Percentiles rank a stretch among this genome's conserved stretches.
Evolutionary conservation across 2,329 filamentous ascomycete genomes (phyloP).

Genomic region (Orbilia blumenaviensis): DNA sequence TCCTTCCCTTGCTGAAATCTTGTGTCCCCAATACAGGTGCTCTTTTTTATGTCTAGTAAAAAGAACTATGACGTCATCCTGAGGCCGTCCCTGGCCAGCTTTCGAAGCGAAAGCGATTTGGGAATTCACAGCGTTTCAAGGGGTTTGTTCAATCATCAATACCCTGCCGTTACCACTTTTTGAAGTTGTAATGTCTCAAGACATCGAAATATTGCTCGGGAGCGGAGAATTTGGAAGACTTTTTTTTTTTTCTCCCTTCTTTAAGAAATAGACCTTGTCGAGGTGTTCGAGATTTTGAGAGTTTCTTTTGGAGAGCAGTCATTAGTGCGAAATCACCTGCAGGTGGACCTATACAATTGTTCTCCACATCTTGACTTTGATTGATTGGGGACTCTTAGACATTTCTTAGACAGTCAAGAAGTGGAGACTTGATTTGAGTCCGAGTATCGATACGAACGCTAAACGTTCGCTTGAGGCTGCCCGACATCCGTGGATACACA

Average conservation of each 20-base stretch:
- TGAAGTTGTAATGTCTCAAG: conserved; percentile 33
- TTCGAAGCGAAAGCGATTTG: conserved; percentile 40
- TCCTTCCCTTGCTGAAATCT: conserved; percentile 5
- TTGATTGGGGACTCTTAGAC: background rate
- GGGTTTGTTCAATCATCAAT: conserved; percentile 44
- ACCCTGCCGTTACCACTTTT: conserved; percentile 16
- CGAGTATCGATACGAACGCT: conserved; percentile 28
- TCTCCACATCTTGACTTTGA: conserved; percentile 1
- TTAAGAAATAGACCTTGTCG: background rate
- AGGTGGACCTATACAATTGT: background rate
- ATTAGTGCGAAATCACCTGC: background rate
- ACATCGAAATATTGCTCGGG: conserved; percentile 25
- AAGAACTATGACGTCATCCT: conserved; percentile 29
- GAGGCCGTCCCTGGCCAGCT: conserved; percentile 6
- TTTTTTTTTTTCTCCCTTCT: too few relatives aligned
- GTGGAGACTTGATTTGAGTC: background rate
- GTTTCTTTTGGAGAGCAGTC: conserved; percentile 3
- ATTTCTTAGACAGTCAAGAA: background rate
- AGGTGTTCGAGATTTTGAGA: conserved; percentile 5
- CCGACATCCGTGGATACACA: conserved; percentile 45
- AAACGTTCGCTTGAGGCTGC: conserved; percentile 51
- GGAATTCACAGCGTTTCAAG: conserved; percentile 51
- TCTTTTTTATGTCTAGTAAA: background rate
- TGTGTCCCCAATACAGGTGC: conserved; percentile 29
- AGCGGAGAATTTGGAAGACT: conserved; percentile 29